Base-by-base conservation (phyloP, 1,284 basidiomycete genomes). In the Cronartium ribicola region DNA sequence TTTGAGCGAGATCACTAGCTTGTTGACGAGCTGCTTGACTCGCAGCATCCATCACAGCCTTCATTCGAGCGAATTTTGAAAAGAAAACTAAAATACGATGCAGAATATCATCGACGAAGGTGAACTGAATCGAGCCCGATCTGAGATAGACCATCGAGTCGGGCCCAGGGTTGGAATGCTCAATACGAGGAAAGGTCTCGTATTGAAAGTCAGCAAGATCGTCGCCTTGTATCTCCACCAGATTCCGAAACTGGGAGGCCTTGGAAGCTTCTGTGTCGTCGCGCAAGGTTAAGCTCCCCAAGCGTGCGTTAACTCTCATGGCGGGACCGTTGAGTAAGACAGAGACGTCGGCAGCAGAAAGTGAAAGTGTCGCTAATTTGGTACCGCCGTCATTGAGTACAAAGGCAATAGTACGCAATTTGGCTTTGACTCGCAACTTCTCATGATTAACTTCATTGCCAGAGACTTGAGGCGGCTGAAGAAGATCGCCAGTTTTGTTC, bases 181-280 rank as follows among this genome's bases (percentile, higher is more conserved):
- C 86, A 8, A 78, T 79, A 2, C 83, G 81, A 81, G 95, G 91
- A 82, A 89, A 95, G 0, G 94, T 98, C 82, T 97, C 90, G 82
- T 98, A 98, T 70, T 87, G 88, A 83, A 99, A 94, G 81, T 97
- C 91, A 36, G 94, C 95, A 63, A 98, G 88, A 81, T 98, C 91
- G 78, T 93, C 88, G 48, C 94, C 96, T 80, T 98, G 92, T 72
- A 98, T 98, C 40, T 92, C 91, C 71, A 99, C 83, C 8, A 99
- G 85, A 79, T 93, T 87, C 79, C 91, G 91, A 84, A 95, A 96
- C 13, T 80, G 78, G 11, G 66, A 66, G 44, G 87, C 83, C 14
- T 84, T 84, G 70, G 86, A 82, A 22, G 83, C 80, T 22, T 83
- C 77, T 11, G 88, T 86, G 78, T 98, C 90, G 80, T 98, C 95